These are phyloP conservation scores for Zymoseptoria passerinii DNA, from an alignment of 2,329 filamentous ascomycete genomes.

Conservation along the genomic window DNA sequence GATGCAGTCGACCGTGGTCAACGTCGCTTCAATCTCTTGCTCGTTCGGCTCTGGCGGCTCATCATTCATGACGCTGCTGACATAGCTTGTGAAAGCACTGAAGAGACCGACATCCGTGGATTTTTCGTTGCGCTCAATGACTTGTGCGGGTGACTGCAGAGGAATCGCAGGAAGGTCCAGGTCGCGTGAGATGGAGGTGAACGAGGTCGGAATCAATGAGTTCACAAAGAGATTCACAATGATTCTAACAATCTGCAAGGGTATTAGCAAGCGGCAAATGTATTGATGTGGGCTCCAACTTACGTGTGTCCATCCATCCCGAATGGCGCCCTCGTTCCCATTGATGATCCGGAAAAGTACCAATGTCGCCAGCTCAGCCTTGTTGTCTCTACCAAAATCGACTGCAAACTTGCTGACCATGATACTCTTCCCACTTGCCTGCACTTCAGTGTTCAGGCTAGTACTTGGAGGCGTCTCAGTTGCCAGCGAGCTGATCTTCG, in stretches of 20 bases:
- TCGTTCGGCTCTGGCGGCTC: slow-evolving; percentile 96
- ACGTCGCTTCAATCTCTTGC: slow-evolving; percentile 89
- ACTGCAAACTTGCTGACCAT: slow-evolving; percentile 99
- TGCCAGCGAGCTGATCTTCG: slow-evolving; percentile 81
- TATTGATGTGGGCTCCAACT: slow-evolving; percentile 30
- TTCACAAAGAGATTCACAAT: slow-evolving; percentile 96
- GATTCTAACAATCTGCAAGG: slow-evolving; percentile 67
- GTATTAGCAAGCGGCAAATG: slow-evolving; percentile 32
- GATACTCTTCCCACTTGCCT: slow-evolving; percentile 74
- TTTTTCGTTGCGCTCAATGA: slow-evolving; percentile 79
- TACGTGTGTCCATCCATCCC: slow-evolving; percentile 70
- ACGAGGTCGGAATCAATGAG: slow-evolving; percentile 78
- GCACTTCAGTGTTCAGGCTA: slow-evolving; percentile 86
- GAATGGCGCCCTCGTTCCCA: slow-evolving; percentile 70
- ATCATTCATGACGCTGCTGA: slow-evolving; percentile 97
- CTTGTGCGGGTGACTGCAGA: slow-evolving; percentile 79
- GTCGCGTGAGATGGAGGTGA: slow-evolving; percentile 54
- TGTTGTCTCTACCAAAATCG: slow-evolving; percentile 86
- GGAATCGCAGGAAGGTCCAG: slow-evolving; percentile 75
- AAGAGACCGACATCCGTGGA: slow-evolving; percentile 76
- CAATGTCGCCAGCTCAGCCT: slow-evolving; percentile 85
- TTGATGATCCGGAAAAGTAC: slow-evolving; percentile 91
- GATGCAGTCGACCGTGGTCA: slow-evolving; percentile 90
- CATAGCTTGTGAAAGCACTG: slow-evolving; percentile 89
- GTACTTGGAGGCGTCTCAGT: slow-evolving; percentile 72